Percentiles rank a stretch among this genome's conserved stretches.
phyloP scores from a whole-genome alignment of 2,329 filamentous ascomycete genomes.

The Hirsutella rhossiliensis region DNA sequence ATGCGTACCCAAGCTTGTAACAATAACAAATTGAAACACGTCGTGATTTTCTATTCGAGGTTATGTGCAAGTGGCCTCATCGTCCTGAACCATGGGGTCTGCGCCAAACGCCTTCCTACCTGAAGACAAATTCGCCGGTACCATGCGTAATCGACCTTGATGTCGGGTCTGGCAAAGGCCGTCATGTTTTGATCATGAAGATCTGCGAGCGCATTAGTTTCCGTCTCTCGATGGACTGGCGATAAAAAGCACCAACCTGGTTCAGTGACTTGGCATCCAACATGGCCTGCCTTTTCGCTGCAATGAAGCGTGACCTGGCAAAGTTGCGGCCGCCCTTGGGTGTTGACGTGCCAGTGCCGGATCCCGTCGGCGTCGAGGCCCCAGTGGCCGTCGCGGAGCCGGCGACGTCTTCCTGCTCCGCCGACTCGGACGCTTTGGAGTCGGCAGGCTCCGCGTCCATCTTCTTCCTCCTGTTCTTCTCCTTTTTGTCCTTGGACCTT shows the following conservation, averaged over 20 bases:
- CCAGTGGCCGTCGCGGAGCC: slow-evolving; percentile 19
- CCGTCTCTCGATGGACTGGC: not conserved
- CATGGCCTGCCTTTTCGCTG: slow-evolving; percentile 74
- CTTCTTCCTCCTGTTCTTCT: slow-evolving; percentile 39
- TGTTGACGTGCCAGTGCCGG: slow-evolving; percentile 31
- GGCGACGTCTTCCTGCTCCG: slow-evolving; percentile 4
- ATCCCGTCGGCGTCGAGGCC: slow-evolving; percentile 24
- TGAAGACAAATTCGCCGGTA: no score
- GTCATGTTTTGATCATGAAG: slow-evolving; percentile 51
- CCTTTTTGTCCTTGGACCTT: slow-evolving; percentile 30
- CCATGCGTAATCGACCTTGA: not conserved
- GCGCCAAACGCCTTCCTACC: no score
- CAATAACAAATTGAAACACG: not conserved
- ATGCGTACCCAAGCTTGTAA: not conserved
- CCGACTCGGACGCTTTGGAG: slow-evolving; percentile 5
- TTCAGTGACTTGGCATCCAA: slow-evolving; percentile 74
- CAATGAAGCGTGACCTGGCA: slow-evolving; percentile 71
- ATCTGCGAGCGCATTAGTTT: slow-evolving; percentile 32
- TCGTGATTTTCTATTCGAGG: no score
- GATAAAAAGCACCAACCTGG: slow-evolving; percentile 45
- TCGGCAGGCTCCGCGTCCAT: slow-evolving; percentile 18
- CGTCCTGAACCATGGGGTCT: no score
- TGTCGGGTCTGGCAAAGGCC: not conserved
- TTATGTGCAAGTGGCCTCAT: no score
- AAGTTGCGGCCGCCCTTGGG: slow-evolving; percentile 52